Evolutionary conservation across 305 asterid species (phyloP).

Genomic region (Plantago coronopus): DNA sequence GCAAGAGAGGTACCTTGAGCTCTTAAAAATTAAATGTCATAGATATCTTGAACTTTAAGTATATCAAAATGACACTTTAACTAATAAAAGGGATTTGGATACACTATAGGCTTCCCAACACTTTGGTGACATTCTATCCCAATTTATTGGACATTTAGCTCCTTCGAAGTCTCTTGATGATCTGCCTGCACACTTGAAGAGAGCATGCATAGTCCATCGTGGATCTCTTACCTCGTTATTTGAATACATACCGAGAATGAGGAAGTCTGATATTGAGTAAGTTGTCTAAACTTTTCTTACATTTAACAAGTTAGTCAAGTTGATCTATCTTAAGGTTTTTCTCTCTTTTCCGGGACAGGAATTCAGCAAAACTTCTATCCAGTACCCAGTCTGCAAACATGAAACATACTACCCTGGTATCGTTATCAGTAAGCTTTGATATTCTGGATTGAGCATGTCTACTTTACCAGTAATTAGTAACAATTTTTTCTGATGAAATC

Average conservation of each 20-base stretch:
- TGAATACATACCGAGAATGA: conserved; percentile 84
- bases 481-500: conserved; percentile 23
- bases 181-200: conserved; percentile 64
- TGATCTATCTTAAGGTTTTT: conserved; percentile 2
- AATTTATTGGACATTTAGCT: conserved; percentile 71
- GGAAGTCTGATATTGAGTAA: conserved; percentile 71
- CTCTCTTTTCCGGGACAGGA: conserved; percentile 40
- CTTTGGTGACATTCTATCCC: conserved; percentile 79
- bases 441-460: neutral
- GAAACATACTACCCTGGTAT: conserved; percentile 73
- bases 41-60: conserved; percentile 6
- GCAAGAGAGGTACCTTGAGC: conserved; percentile 73
- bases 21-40: conserved; percentile 9
- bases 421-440: conserved; percentile 10
- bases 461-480: conserved; percentile 10
- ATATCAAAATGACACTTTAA: conserved; percentile 10
- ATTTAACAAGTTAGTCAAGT: neutral
- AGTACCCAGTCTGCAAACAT: conserved; percentile 42
- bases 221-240: conserved; percentile 69
- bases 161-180: conserved; percentile 47
- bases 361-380: conserved; percentile 32
- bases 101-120: conserved; percentile 79
- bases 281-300: conserved; percentile 26
- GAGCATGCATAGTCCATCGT: conserved; percentile 76
- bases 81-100: conserved; percentile 17